Evolutionary conservation across 179 eudicot genomes (phyloP).

Genomic region (Silene noctiflora): DNA sequence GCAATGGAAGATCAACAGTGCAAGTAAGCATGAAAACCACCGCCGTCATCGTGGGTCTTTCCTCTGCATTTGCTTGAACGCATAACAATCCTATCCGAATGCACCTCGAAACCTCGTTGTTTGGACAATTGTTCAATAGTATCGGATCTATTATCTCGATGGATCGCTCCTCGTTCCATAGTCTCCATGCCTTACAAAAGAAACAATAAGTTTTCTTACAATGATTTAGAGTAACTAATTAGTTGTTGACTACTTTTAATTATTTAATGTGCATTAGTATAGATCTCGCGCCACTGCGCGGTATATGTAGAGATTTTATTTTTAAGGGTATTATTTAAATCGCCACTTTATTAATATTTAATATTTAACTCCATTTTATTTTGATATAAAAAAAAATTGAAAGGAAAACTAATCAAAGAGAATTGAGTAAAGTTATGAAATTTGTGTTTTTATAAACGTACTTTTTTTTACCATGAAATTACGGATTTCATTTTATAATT

Average conservation of each 20-base stretch:
- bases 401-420: too few species aligned
- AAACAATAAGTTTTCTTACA: background rate
- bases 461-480: too few species aligned
- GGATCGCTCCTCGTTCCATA: conserved; percentile 36
- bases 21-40: conserved; percentile 4
- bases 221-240: background rate
- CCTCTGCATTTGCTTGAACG: conserved; percentile 33
- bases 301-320: too few species aligned
- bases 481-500: too few species aligned
- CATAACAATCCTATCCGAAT: conserved; percentile 50
- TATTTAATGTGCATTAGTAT: too few species aligned
- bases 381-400: too few species aligned
- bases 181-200: conserved; percentile 43
- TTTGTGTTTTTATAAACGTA: too few species aligned
- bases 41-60: background rate
- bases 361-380: too few species aligned
- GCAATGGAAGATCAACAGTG: conserved; percentile 2
- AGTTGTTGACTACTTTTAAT: background rate
- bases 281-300: too few species aligned
- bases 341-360: too few species aligned
- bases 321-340: too few species aligned
- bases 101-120: conserved; percentile 32
- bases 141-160: conserved; percentile 31
- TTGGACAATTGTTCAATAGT: conserved; percentile 13
- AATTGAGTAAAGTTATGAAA: too few species aligned